phyloP scores from a whole-genome alignment of 371 early-diverging fungal species.

The Mucor piriformis region DNA sequence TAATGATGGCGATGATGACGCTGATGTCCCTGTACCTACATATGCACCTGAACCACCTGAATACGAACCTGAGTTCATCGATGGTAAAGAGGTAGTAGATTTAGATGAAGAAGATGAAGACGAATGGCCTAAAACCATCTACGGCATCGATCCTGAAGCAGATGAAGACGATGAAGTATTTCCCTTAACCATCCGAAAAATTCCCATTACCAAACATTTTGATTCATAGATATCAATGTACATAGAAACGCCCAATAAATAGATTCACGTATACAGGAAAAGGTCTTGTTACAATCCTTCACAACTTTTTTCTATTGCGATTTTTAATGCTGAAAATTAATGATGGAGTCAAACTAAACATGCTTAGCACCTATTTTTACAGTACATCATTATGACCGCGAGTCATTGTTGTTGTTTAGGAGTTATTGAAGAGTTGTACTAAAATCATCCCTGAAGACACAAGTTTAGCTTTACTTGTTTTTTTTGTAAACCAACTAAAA shows the following conservation, averaged over 20 bases:
- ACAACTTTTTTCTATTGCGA: too few relatives aligned
- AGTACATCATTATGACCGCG: too few relatives aligned
- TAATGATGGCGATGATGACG: conserved; percentile 7
- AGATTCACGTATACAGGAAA: too few relatives aligned
- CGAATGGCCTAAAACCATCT: conserved; percentile 27
- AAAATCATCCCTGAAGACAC: too few relatives aligned
- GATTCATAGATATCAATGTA: neutral
- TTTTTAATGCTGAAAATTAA: too few relatives aligned
- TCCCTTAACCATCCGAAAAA: conserved; percentile 8
- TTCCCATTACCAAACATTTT: conserved; percentile 13
- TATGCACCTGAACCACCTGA: conserved; percentile 18
- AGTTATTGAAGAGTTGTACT: too few relatives aligned
- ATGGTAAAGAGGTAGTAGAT: conserved; percentile 21
- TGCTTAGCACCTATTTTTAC: too few relatives aligned
- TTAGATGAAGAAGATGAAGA: conserved; percentile 33
- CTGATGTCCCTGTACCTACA: conserved; percentile 8
- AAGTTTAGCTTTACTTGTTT: too few relatives aligned
- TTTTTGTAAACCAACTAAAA: too few relatives aligned
- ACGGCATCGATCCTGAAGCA: conserved; percentile 20
- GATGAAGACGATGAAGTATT: conserved; percentile 14
- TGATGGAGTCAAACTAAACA: too few relatives aligned
- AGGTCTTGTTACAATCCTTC: too few relatives aligned
- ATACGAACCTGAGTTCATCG: conserved; percentile 22
- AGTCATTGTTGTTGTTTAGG: too few relatives aligned
- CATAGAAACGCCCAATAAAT: neutral